Evolutionary conservation across 768 basidiomycete species (phyloP), one percentile per base, ranked within the genome.

Genomic region (Suillus luteus): DNA sequence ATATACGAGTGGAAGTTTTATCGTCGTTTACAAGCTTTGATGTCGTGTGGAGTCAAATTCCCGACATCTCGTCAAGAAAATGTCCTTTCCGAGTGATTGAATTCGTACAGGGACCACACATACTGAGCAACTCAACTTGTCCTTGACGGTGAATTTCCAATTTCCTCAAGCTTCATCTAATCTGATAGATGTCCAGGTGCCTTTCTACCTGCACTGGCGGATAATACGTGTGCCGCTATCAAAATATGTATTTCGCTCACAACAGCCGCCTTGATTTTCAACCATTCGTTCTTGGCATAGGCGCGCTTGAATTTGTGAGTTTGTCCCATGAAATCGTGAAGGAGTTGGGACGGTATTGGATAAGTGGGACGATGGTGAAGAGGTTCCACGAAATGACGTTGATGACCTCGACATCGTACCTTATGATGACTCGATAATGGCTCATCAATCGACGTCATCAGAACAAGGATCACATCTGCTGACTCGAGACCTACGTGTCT

Each of bases 261-360:
- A 72, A 68, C 41, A 65, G 68, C 55, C 63, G 64, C 54, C 65
- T 27, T 5, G 69, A 75, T 60, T 67, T 64, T 9, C 72, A 73
- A 59, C 75, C 71, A 0, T 2, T 17, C n/a, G 66, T 52, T 33
- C 61, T 73, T 7, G 73, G 74, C 4, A 14, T 72, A n/a, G 8
- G 65, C 38, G 40, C 72, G 6, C 65, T 70, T 2, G 33, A 66
- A 15, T 62, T 38, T 35, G 31, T 31, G 55, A 33, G 14, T 10
- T 31, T 33, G 6, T 9, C 37, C n/a, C 6, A 14, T 27, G 59
- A 12, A 2, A 54, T 31, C 22, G 7, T 24, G 8, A 37, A 37
- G 19, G 19, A 14, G n/a, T 38, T 38, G 19, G 17, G 9, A 10
- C 8, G 14, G 14, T 41, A 24, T 48, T 14, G 11, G 11, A 48